These are phyloP conservation scores for Candida tropicalis DNA, from an alignment of 1,139 yeast species.

Conservation along the genomic window DNA sequence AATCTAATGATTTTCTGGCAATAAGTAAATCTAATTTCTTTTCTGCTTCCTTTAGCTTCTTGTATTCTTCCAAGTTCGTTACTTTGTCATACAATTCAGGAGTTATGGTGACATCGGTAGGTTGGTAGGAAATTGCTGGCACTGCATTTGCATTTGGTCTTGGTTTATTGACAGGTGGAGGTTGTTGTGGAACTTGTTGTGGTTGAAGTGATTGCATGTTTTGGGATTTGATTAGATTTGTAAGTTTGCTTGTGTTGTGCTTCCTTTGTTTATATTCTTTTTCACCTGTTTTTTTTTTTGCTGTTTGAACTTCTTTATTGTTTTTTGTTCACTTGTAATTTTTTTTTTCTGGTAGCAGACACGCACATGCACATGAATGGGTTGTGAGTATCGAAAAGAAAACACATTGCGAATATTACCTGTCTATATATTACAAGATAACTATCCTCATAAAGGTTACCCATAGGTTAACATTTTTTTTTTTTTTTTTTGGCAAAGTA, in stretches of 20 bases:
- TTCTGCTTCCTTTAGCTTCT: slow-evolving; percentile 76
- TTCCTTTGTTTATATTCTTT: no score
- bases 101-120: slow-evolving; percentile 74
- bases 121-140: slow-evolving; percentile 53
- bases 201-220: slow-evolving; percentile 15
- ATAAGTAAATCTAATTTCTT: slow-evolving; percentile 76
- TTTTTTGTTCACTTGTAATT: no score
- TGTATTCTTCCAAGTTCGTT: slow-evolving; percentile 75
- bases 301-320: no score
- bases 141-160: slow-evolving; percentile 39
- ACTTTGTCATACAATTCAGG: slow-evolving; percentile 58
- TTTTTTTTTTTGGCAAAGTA: no score
- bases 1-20: slow-evolving; percentile 80
- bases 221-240: slow-evolving; percentile 8
- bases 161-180: slow-evolving; percentile 24
- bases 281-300: no score
- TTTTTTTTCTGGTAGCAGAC: slow-evolving; percentile 9
- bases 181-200: slow-evolving; percentile 16
- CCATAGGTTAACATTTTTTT: no score
- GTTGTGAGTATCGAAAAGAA: slow-evolving; percentile 7
- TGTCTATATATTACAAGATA: no score
- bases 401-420: no score
- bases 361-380: no score
- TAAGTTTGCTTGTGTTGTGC: no score
- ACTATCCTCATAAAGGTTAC: no score